phyloP scores from a whole-genome alignment of 1,284 basidiomycete genomes.

The Macrocybe sp. region DNA sequence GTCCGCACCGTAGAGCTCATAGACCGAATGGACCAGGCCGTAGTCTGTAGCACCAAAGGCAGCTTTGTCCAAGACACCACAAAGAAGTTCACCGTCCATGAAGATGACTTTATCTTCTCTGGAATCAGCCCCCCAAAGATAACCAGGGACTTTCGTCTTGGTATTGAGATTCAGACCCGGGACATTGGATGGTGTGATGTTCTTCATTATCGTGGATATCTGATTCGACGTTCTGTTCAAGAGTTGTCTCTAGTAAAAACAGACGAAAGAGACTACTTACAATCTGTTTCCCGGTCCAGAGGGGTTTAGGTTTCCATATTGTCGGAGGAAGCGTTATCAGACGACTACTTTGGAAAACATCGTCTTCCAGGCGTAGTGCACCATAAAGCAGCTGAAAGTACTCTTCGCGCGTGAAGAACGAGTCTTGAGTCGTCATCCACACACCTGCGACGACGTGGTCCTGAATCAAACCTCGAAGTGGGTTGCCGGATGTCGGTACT shows the following conservation, averaged over 20 bases:
- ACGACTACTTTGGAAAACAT: slow-evolving; percentile 63
- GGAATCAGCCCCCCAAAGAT: slow-evolving; percentile 78
- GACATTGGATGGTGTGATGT: slow-evolving; percentile 82
- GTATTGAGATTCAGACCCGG: slow-evolving; percentile 85
- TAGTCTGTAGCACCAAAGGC: slow-evolving; percentile 96
- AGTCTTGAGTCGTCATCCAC: slow-evolving; percentile 97
- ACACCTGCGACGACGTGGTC: slow-evolving; percentile 99
- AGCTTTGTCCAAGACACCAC: slow-evolving; percentile 94
- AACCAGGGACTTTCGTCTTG: slow-evolving; percentile 83
- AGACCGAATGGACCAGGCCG: slow-evolving; percentile 97
- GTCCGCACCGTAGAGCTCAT: slow-evolving; percentile 94
- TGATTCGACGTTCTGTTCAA: slow-evolving; percentile 26
- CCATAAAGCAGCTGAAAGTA: slow-evolving; percentile 98
- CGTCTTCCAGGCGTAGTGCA: slow-evolving; percentile 86
- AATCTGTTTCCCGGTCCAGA: slow-evolving; percentile 99
- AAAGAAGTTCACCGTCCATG: slow-evolving; percentile 89
- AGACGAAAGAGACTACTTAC: slow-evolving; percentile 41
- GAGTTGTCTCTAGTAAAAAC: neutral
- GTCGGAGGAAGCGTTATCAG: slow-evolving; percentile 87
- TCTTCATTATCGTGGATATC: slow-evolving; percentile 91
- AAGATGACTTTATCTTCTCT: slow-evolving; percentile 88
- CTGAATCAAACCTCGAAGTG: slow-evolving; percentile 96
- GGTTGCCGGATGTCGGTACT: slow-evolving; percentile 97
- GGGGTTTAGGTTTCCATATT: slow-evolving; percentile 84
- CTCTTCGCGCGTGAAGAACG: slow-evolving; percentile 93